A percentile compares a stretch with the other conserved stretches of the same genome.
Evolutionary conservation across 257 asterid genomes (phyloP).

Genomic region (Cinchona pubescens): DNA sequence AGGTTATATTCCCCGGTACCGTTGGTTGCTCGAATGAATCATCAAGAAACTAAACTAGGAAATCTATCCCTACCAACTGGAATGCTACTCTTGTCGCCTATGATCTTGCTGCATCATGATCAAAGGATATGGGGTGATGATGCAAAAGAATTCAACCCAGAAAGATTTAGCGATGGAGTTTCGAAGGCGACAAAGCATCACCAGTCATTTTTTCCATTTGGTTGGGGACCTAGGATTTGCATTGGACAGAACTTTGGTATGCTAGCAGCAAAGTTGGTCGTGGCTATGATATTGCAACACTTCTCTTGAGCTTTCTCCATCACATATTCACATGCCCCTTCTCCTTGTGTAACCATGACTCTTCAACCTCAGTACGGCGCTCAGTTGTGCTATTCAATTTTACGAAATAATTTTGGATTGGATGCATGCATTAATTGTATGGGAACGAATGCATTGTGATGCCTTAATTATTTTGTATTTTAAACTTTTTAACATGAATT

Average conservation of each 20-base stretch:
- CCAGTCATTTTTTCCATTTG: not conserved
- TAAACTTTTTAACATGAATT: too few species aligned
- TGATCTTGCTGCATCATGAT: not conserved
- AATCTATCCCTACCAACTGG: not conserved
- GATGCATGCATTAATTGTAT: too few species aligned
- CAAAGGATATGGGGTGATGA: not conserved
- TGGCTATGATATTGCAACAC: too few species aligned
- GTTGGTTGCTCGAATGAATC: not conserved
- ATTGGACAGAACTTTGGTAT: not conserved
- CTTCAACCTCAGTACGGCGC: too few species aligned
- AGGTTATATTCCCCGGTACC: not conserved
- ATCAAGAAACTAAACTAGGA: not conserved
- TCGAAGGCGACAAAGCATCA: not conserved
- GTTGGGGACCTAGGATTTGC: not conserved
- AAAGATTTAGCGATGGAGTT: too few species aligned
- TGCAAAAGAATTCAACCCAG: not conserved
- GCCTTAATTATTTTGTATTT: too few species aligned
- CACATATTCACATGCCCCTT: too few species aligned
- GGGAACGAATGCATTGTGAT: too few species aligned
- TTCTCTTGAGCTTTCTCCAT: too few species aligned
- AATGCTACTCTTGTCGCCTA: not conserved
- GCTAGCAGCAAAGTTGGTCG: not conserved
- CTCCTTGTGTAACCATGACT: too few species aligned
- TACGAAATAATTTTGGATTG: too few species aligned
- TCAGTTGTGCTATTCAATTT: too few species aligned